phyloP scores from a whole-genome alignment of 2,329 filamentous ascomycete species.

The Paraconiothyrium sp. region DNA sequence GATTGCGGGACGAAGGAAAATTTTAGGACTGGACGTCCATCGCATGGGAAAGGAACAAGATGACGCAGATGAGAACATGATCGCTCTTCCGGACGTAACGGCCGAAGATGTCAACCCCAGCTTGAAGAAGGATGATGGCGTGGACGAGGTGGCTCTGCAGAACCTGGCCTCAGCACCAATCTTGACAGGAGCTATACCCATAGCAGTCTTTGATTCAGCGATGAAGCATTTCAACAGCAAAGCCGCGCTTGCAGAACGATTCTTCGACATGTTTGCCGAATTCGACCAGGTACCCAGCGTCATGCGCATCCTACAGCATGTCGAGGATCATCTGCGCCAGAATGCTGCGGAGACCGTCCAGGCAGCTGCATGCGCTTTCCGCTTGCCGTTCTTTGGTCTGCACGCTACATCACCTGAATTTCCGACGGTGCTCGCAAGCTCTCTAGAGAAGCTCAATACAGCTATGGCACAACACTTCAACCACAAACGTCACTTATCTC shows the following conservation, averaged over 20 bases:
- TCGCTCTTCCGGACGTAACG: conserved; percentile 67
- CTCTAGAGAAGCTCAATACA: conserved; percentile 70
- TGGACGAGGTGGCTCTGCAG: conserved; percentile 67
- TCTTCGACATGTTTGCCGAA: conserved; percentile 80
- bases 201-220: conserved; percentile 89
- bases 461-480: conserved; percentile 52
- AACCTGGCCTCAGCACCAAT: conserved; percentile 77
- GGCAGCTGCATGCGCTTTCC: conserved; percentile 76
- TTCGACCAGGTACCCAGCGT: conserved; percentile 75
- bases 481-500: conserved; percentile 51
- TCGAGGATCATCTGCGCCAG: conserved; percentile 71
- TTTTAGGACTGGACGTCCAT: conserved; percentile 68
- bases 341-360: conserved; percentile 63
- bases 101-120: conserved; percentile 69
- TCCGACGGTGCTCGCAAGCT: conserved; percentile 73
- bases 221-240: conserved; percentile 79
- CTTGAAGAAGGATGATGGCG: conserved; percentile 59
- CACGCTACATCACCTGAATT: conserved; percentile 73
- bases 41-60: conserved; percentile 52
- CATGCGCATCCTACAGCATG: conserved; percentile 74
- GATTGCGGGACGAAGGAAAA: conserved; percentile 76
- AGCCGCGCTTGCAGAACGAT: conserved; percentile 72
- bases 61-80: conserved; percentile 64
- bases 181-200: conserved; percentile 89
- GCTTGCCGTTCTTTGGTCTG: conserved; percentile 74